Conservation (phyloP, 2,329 filamentous ascomycete species). For the Mycosphaerella sp. region DNA sequence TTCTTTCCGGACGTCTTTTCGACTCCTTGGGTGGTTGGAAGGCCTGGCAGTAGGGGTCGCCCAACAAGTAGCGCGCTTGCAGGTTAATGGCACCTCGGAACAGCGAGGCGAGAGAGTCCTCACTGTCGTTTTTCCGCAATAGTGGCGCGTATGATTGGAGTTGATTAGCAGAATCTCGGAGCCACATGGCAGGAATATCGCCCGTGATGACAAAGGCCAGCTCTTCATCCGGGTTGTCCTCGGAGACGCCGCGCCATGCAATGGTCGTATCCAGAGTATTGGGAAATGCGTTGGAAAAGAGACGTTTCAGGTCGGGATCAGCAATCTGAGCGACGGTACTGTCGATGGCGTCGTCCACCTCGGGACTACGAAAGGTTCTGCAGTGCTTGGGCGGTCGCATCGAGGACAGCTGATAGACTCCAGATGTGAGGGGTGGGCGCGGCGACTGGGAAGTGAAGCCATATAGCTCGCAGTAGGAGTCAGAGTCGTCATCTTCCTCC, state of each 20-base stretch:
- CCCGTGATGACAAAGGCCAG: constrained; percentile 92
- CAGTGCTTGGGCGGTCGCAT: constrained; percentile 38
- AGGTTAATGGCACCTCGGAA: constrained; percentile 65
- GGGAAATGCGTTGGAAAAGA: constrained; percentile 60
- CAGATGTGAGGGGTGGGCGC: constrained; percentile 38
- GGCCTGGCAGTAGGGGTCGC: constrained; percentile 48
- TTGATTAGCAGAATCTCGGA: constrained; percentile 56
- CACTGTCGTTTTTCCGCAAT: constrained; percentile 39
- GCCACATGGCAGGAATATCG: constrained; percentile 48
- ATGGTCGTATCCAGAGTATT: constrained; percentile 87
- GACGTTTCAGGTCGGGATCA: constrained; percentile 56
- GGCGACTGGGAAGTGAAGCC: constrained; percentile 33
- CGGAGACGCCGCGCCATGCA: constrained; percentile 69
- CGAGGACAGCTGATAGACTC: constrained; percentile 39
- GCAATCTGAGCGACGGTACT: constrained; percentile 31
- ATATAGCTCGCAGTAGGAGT: constrained; percentile 23
- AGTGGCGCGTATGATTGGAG: constrained; percentile 61
- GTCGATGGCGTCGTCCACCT: constrained; percentile 35
- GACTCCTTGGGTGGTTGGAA: constrained; percentile 40
- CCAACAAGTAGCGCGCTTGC: constrained; percentile 59
- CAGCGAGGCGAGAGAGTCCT: constrained; percentile 53
- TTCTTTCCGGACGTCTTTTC: constrained; percentile 27
- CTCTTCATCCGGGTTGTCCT: constrained; percentile 62
- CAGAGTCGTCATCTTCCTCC: background rate
- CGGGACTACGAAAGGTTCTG: constrained; percentile 35